Base-by-base conservation (phyloP, 2,329 filamentous ascomycete genomes). In the Teratosphaeria epicoccoides region DNA sequence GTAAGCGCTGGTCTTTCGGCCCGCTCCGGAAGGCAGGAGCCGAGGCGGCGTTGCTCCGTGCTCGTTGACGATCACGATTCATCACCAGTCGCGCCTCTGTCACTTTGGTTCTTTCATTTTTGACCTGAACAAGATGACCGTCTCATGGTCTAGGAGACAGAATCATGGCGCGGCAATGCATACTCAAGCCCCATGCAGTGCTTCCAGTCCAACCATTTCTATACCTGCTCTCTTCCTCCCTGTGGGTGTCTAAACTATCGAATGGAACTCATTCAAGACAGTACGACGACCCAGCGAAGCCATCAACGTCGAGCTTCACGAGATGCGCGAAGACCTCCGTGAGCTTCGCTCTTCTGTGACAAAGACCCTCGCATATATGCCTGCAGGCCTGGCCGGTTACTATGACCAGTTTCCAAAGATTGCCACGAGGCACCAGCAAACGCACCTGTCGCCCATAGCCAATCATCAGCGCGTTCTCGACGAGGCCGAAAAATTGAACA, bases 341-440 rank as follows among this genome's bases (percentile, higher is more conserved):
- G 10, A 11, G 12, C 29, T 37, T 6, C 29, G 29, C 29, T 37
- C 29, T 2, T 14, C 17, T 14, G 10, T 37, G 29, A 14, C 29
- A 5, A 14, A 37, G 14, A 37, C 29, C 29, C 14, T 6, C 29
- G 17, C 29, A 37, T 14, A 37, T 14, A 37, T 37, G 17, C 10
- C 29, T n/a, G 10, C 29, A 5, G 29, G 29, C 11, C 4, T 37
- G 10, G 14, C 29, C 14, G 29, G 5, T 59, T 49, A 62, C 62
- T 11, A 63, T 64, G 52, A 56, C 57, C 59, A 58, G 53, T 70
- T 40, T 20, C 48, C 49, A 6, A 37, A 37, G 14, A 37, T 37
- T 14, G 29, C 14, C 17, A 37, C 29, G 20, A 17, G 17, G 26
- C 50, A 29, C 46, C n/a, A 29, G 24, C 46, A 29, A 33, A 43